Percentiles rank a stretch among this genome's conserved stretches.
Conservation (phyloP, 371 early-diverging fungal genomes). For the Syncephalastrum contaminatum region DNA sequence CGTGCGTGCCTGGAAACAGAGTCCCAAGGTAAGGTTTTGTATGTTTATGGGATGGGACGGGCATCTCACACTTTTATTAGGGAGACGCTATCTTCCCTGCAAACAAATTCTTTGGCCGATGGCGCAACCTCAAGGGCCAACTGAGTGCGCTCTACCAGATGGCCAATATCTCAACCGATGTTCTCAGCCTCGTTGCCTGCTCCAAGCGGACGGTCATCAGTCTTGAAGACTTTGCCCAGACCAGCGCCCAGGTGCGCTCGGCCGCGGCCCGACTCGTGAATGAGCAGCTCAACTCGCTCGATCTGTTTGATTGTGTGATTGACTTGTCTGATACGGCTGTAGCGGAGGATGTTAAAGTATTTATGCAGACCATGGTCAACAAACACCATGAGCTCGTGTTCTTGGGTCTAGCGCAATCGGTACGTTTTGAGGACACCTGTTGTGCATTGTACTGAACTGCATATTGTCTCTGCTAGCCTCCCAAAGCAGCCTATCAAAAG, state of each 20-base stretch:
- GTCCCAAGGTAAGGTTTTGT: slow-evolving; percentile 48
- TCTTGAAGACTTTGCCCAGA: slow-evolving; percentile 51
- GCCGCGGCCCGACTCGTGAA: slow-evolving; percentile 51
- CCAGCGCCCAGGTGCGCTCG: slow-evolving; percentile 47
- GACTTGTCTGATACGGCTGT: slow-evolving; percentile 61
- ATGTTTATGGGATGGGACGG: not conserved
- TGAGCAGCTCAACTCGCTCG: slow-evolving; percentile 75
- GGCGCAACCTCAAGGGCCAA: slow-evolving; percentile 75
- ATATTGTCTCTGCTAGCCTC: slow-evolving; percentile 27
- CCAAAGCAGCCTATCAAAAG: slow-evolving; percentile 65
- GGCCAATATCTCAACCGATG: slow-evolving; percentile 53
- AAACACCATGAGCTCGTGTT: slow-evolving; percentile 77
- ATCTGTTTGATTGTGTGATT: slow-evolving; percentile 72
- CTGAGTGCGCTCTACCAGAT: slow-evolving; percentile 71
- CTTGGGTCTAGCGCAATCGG: slow-evolving; percentile 73
- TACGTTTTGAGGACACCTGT: slow-evolving; percentile 12
- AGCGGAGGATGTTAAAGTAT: slow-evolving; percentile 62
- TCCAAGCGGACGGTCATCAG: slow-evolving; percentile 53
- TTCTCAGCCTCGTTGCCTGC: slow-evolving; percentile 49
- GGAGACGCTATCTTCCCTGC: slow-evolving; percentile 61
- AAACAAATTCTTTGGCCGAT: slow-evolving; percentile 69
- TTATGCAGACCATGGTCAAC: slow-evolving; percentile 66
- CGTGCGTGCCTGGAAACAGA: slow-evolving; percentile 61
- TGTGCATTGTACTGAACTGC: not conserved
- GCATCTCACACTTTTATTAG: slow-evolving; percentile 1